Percentiles rank a stretch among this genome's conserved stretches.
Conservation (phyloP, 768 basidiomycete genomes). For the Boletus coccyginus region DNA sequence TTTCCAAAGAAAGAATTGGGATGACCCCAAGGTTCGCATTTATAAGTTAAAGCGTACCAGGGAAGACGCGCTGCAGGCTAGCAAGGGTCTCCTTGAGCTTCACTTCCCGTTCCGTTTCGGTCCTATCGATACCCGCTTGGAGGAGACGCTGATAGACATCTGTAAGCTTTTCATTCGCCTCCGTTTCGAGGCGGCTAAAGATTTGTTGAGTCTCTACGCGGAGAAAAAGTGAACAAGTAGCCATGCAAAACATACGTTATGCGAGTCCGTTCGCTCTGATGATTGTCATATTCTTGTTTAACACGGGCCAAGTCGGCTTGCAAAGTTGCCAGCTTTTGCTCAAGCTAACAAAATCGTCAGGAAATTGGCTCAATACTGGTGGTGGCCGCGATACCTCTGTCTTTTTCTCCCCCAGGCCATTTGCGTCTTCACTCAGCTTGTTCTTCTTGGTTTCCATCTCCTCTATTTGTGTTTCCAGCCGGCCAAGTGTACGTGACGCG, state of each 20-base stretch:
- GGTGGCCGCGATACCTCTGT: slow-evolving; percentile 44
- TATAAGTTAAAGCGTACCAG: slow-evolving; percentile 46
- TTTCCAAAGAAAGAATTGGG: neutral
- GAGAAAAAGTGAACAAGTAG: neutral
- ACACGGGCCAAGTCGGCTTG: slow-evolving; percentile 60
- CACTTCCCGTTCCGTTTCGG: slow-evolving; percentile 80
- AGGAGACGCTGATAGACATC: slow-evolving; percentile 80
- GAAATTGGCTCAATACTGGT: neutral
- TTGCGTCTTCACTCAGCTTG: slow-evolving; percentile 55
- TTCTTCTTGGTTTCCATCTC: slow-evolving; percentile 57
- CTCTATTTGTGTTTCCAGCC: slow-evolving; percentile 68
- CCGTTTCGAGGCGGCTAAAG: slow-evolving; percentile 80
- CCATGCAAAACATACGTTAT: slow-evolving; percentile 51
- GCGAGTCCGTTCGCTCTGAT: slow-evolving; percentile 77
- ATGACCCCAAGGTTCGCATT: neutral
- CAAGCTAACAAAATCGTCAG: slow-evolving; percentile 39
- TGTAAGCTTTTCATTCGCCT: slow-evolving; percentile 88
- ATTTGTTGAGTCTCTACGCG: neutral
- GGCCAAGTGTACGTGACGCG: slow-evolving; percentile 55
- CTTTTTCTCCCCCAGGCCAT: slow-evolving; percentile 47
- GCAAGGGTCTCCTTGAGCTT: slow-evolving; percentile 83
- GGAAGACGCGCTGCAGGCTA: slow-evolving; percentile 85
- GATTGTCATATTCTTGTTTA: slow-evolving; percentile 79
- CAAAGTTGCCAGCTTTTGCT: slow-evolving; percentile 53
- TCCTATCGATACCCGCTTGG: slow-evolving; percentile 86